Percentiles rank a stretch among this genome's conserved stretches.
These are phyloP conservation scores for Ustilago hordei DNA, from an alignment of 1,284 basidiomycete genomes.

Conservation along the genomic window DNA sequence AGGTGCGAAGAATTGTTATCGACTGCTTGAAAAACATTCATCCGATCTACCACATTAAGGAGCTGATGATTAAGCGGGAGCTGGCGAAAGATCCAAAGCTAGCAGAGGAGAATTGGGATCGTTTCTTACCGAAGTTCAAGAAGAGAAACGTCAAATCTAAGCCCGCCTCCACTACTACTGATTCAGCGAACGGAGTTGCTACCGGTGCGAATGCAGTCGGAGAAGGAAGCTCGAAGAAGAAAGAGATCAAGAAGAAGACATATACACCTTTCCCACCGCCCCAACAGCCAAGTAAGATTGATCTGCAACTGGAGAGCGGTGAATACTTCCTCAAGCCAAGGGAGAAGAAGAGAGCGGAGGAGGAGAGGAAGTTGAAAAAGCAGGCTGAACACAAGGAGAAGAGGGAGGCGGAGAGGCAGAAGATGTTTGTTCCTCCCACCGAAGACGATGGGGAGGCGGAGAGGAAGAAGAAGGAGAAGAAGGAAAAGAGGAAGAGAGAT, in stretches of 20 bases:
- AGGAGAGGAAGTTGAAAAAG: constrained; percentile 45
- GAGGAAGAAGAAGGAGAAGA: constrained; percentile 27
- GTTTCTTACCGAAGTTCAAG: constrained; percentile 96
- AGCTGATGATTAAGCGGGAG: constrained; percentile 98
- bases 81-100: constrained; percentile 98
- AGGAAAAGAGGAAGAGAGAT: not conserved
- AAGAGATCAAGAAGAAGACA: constrained; percentile 80
- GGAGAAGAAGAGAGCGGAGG: constrained; percentile 76
- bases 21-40: constrained; percentile 99
- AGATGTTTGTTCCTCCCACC: constrained; percentile 53
- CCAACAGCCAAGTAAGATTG: constrained; percentile 92
- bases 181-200: not conserved
- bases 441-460: constrained; percentile 30
- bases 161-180: constrained; percentile 8
- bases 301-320: constrained; percentile 92
- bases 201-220: not conserved
- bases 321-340: constrained; percentile 75
- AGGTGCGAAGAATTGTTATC: constrained; percentile 91
- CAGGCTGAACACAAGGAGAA: constrained; percentile 51
- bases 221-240: constrained; percentile 29
- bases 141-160: constrained; percentile 87
- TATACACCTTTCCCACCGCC: constrained; percentile 99
- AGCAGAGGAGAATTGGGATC: constrained; percentile 93
- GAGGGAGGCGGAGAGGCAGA: constrained; percentile 57
- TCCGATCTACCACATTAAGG: constrained; percentile 99